phyloP scores from a whole-genome alignment of 2,329 filamentous ascomycete species.

The Parastagonospora avenae region DNA sequence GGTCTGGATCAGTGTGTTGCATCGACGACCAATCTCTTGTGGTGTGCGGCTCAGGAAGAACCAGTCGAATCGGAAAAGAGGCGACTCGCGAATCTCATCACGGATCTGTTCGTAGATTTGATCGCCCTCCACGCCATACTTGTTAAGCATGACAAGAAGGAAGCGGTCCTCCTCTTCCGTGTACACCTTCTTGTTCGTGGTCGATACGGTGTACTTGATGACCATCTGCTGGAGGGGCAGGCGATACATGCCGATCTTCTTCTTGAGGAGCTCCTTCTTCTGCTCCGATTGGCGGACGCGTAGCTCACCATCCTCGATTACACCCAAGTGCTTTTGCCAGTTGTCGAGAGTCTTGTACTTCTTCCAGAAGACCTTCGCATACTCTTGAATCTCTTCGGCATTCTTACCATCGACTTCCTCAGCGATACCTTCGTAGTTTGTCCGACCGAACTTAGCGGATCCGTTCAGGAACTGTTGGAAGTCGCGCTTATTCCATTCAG shows the following conservation, averaged over 20 bases:
- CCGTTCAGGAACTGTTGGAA: slow-evolving; percentile 98
- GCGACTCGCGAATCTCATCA: slow-evolving; percentile 94
- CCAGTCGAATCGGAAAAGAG: slow-evolving; percentile 98
- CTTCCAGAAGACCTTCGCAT: slow-evolving; percentile 96
- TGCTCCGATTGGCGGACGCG: slow-evolving; percentile 86
- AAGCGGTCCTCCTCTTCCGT: slow-evolving; percentile 98
- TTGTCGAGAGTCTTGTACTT: slow-evolving; percentile 89
- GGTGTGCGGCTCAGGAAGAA: slow-evolving; percentile 97
- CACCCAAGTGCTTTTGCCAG: slow-evolving; percentile 83
- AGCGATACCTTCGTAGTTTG: slow-evolving; percentile 82
- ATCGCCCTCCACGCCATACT: slow-evolving; percentile 89
- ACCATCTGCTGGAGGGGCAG: slow-evolving; percentile 97
- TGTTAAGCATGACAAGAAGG: slow-evolving; percentile 89
- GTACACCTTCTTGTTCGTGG: slow-evolving; percentile 99
- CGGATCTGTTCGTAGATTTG: slow-evolving; percentile 90
- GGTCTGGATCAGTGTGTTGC: slow-evolving; percentile 91
- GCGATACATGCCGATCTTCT: slow-evolving; percentile 97
- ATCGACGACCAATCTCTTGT: slow-evolving; percentile 87
- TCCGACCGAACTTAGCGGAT: slow-evolving; percentile 88
- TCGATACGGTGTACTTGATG: slow-evolving; percentile 98
- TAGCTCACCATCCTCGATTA: slow-evolving; percentile 92
- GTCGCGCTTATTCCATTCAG: slow-evolving; percentile 94
- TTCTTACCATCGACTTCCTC: slow-evolving; percentile 91
- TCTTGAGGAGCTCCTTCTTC: slow-evolving; percentile 88
- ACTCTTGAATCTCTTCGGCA: slow-evolving; percentile 81